Evolutionary conservation across 495 filamentous ascomycete species (phyloP).

Genomic region (Lichenothelia convexa): DNA sequence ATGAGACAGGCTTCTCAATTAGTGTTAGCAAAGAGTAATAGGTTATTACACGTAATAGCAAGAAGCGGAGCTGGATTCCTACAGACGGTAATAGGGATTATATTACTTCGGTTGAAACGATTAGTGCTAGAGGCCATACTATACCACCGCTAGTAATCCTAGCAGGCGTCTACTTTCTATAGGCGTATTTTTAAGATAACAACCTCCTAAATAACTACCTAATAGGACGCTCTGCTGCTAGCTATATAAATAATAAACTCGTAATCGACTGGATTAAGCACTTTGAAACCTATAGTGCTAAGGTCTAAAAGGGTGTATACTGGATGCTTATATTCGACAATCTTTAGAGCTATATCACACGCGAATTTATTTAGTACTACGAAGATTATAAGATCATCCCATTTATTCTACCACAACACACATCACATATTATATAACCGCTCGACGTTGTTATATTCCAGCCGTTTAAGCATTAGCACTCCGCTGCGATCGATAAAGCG

Average conservation of each 20-base stretch:
- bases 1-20: constrained; percentile 7
- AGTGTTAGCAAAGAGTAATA: not conserved
- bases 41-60: constrained; percentile 1
- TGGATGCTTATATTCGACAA: constrained; percentile 1
- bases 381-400: constrained; percentile 3
- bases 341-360: not conserved
- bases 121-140: constrained; percentile 1
- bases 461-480: constrained; percentile 10
- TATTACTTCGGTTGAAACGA: constrained; percentile 4
- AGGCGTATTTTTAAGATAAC: not conserved
- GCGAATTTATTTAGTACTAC: constrained; percentile 1
- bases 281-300: not conserved
- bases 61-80: no score
- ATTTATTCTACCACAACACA: constrained; percentile 4
- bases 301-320: not conserved
- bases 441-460: constrained; percentile 9
- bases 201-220: not conserved
- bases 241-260: constrained; percentile 1
- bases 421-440: constrained; percentile 3
- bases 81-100: constrained; percentile 5
- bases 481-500: constrained; percentile 7
- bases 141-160: constrained; percentile 5
- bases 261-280: not conserved
- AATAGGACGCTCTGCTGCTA: not conserved
- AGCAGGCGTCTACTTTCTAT: not conserved